Evolutionary conservation across 345 rosid genomes (phyloP), one percentile per base, ranked within the genome.

Genomic region (Microthlaspi erraticum): DNA sequence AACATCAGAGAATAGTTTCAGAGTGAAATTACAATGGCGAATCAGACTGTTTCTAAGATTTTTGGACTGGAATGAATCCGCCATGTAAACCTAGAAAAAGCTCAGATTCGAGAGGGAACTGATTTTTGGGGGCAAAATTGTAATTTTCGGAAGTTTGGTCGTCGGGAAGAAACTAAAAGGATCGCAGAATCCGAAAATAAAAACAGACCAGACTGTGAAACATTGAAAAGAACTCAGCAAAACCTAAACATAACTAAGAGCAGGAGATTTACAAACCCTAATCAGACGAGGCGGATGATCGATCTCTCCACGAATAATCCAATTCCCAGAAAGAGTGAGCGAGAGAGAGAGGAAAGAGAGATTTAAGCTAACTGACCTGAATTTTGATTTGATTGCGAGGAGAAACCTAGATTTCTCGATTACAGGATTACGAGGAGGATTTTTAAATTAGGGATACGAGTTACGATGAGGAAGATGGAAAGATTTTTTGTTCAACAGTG

Each of bases 401-500:
- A 62, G 46, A 16, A 63, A 45, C 20, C 10, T 23, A 36, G 60
- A 14, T 20, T 14, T 43, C 1, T 32, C 38, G 26, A 41, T 41
- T 5, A 31, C 23, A 70, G 44, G 9, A 42, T 29, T 32, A 12
- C 2, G 60, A 32, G 53, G 76, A 71, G 5, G 56, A 52, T 2
- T 52, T 59, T 37, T 41, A 51, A 71, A 49, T 50, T 39, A 39
- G 62, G 46, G 38, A 2, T 14, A 53, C 56, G 51, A 64, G 48
- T 32, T 32, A 16, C 41, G 32, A 66, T 36, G 31, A 0, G 16
- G 58, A 52, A 57, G 29, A 3, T 46, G 17, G 10, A 58, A 5
- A 2, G 13, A 55, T 63, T 53, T 53, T 52, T 2, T 41, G 55
- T 20, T 19, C 26, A 13, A 49, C 10, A 12, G 32, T 18, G 9